phyloP scores from a whole-genome alignment of 257 asterid species.

The Apocynum venetum region DNA sequence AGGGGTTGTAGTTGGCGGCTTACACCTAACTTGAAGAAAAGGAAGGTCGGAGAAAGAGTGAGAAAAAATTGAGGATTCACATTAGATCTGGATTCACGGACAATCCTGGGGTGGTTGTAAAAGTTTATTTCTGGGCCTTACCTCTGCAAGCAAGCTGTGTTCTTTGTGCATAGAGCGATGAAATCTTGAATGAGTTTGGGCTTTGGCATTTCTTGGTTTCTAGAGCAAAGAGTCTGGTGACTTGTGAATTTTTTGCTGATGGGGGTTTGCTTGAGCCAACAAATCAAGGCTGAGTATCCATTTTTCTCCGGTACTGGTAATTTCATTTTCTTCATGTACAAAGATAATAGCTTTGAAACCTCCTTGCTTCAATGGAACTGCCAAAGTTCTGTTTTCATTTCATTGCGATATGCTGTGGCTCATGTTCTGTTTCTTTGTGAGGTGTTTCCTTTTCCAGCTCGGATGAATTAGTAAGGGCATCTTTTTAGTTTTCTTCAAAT shows the following conservation, averaged over 20 bases:
- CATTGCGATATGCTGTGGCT: background rate
- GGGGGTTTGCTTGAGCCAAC: conserved; percentile 43
- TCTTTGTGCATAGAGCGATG: conserved; percentile 21
- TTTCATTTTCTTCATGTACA: background rate
- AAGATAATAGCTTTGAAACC: background rate
- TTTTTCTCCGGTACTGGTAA: conserved; percentile 51
- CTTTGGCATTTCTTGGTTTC: conserved; percentile 21
- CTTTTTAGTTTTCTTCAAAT: background rate
- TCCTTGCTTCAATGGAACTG: background rate
- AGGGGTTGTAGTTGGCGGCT: conserved; percentile 10
- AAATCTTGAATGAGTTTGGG: conserved; percentile 23
- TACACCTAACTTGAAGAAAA: conserved; percentile 10
- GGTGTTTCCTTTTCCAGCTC: background rate
- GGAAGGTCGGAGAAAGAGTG: background rate
- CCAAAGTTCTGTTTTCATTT: background rate
- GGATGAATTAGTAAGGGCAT: too few relatives aligned
- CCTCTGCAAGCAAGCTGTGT: conserved; percentile 8
- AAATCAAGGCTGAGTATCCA: conserved; percentile 70
- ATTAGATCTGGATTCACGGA: conserved; percentile 40
- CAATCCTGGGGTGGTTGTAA: conserved; percentile 13
- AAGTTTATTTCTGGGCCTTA: conserved; percentile 10
- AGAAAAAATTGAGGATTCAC: conserved; percentile 34
- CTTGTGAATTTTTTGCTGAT: conserved; percentile 17
- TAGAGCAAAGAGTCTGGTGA: conserved; percentile 15
- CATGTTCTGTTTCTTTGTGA: background rate